Conservation (phyloP, 2,329 filamentous ascomycete genomes). For the Alternaria sp. region DNA sequence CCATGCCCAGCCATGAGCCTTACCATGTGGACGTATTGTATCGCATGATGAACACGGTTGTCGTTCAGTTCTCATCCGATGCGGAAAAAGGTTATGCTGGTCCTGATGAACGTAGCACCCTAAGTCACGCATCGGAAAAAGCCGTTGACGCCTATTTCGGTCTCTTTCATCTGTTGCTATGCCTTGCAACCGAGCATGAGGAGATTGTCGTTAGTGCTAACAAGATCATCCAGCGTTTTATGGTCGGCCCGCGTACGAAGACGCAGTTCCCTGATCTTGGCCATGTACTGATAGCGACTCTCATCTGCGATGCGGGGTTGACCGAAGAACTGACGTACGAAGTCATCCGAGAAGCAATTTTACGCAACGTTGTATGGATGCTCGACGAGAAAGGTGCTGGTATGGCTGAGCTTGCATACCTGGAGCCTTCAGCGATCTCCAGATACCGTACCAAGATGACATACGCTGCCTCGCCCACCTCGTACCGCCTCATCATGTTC, state of each 20-base stretch:
- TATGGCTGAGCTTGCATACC: conserved; percentile 57
- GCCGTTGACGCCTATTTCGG: conserved; percentile 63
- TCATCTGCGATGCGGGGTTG: conserved; percentile 57
- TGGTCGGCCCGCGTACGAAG: conserved; percentile 53
- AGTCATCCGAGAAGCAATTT: conserved; percentile 60
- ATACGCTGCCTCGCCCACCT: conserved; percentile 57
- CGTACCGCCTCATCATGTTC: conserved; percentile 63
- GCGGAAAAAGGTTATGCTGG: conserved; percentile 21
- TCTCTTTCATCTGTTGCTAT: conserved; percentile 61
- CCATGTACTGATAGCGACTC: conserved; percentile 57
- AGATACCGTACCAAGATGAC: conserved; percentile 58
- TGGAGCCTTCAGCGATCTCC: conserved; percentile 55
- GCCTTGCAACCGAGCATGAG: conserved; percentile 53
- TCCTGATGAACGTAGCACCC: conserved; percentile 47
- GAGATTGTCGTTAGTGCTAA: conserved; percentile 58
- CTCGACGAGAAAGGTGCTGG: conserved; percentile 50
- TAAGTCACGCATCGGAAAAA: conserved; percentile 61
- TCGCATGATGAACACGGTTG: conserved; percentile 61
- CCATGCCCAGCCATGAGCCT: conserved; percentile 26
- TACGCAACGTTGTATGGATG: conserved; percentile 62
- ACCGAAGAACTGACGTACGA: conserved; percentile 51
- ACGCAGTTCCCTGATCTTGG: conserved; percentile 58
- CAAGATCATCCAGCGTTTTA: conserved; percentile 50
- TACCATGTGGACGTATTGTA: conserved; percentile 51
- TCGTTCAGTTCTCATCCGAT: conserved; percentile 58